Conservation (phyloP, 148 eudicot species). For the Fagopyrum esculentum region DNA sequence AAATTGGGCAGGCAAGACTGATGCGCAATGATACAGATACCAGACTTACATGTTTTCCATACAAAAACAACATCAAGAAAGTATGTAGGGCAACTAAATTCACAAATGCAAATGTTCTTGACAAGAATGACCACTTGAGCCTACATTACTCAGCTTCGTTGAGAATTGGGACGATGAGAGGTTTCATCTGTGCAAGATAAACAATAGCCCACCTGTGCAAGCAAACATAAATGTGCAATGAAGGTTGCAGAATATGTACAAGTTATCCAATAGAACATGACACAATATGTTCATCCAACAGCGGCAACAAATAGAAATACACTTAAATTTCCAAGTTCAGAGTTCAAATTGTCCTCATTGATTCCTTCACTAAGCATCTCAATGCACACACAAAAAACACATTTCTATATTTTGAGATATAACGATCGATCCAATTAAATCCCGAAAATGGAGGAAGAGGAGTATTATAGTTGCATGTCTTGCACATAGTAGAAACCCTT, state of each 20-base stretch:
- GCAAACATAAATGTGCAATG: not conserved
- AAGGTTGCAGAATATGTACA: not conserved
- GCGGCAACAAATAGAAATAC: not conserved
- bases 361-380: not conserved
- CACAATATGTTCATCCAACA: not conserved
- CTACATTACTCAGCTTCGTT: constrained; percentile 59
- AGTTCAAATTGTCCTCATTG: not conserved
- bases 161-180: constrained; percentile 85
- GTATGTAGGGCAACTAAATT: not conserved
- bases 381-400: not conserved
- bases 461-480: not conserved
- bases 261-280: not conserved
- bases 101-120: not conserved
- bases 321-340: not conserved
- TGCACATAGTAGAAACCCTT: not conserved
- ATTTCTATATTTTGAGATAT: not conserved
- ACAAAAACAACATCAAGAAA: not conserved
- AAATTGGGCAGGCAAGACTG: not conserved
- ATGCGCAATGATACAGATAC: not conserved
- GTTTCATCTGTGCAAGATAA: constrained; percentile 92
- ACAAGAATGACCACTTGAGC: not conserved
- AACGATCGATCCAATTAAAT: not conserved
- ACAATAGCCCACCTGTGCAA: constrained; percentile 95
- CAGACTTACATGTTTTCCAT: not conserved
- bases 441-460: not conserved